Conservation (phyloP, 2,329 filamentous ascomycete species). For the Aspergillus latus region DNA sequence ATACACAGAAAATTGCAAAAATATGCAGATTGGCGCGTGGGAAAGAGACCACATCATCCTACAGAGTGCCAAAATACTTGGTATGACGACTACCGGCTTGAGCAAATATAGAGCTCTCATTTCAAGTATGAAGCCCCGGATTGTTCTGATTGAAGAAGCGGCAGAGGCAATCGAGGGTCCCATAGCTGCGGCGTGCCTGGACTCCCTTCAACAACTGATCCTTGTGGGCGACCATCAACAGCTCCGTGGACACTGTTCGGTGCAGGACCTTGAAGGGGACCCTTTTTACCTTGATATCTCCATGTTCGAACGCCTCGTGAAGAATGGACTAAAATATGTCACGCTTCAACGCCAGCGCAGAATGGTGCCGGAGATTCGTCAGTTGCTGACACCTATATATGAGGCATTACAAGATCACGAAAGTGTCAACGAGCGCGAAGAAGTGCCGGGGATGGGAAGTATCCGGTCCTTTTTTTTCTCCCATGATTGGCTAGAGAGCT, state of each 20-base stretch:
- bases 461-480: slow-evolving; percentile 62
- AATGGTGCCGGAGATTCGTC: slow-evolving; percentile 69
- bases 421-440: slow-evolving; percentile 54
- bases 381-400: slow-evolving; percentile 64
- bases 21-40: slow-evolving; percentile 59
- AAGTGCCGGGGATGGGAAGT: slow-evolving; percentile 63
- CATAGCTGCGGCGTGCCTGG: slow-evolving; percentile 59
- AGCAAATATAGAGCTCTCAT: slow-evolving; percentile 76
- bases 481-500: slow-evolving; percentile 65
- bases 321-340: slow-evolving; percentile 62
- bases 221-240: slow-evolving; percentile 81
- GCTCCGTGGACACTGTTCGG: slow-evolving; percentile 65
- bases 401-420: slow-evolving; percentile 57
- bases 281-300: slow-evolving; percentile 71
- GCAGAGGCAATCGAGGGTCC: slow-evolving; percentile 67
- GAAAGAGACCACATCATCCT: slow-evolving; percentile 62
- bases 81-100: slow-evolving; percentile 75
- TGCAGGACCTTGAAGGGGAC: slow-evolving; percentile 56
- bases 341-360: slow-evolving; percentile 68
- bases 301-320: slow-evolving; percentile 76
- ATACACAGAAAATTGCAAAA: slow-evolving; percentile 53
- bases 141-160: slow-evolving; percentile 76
- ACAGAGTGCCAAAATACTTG: slow-evolving; percentile 59
- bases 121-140: slow-evolving; percentile 62
- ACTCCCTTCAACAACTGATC: slow-evolving; percentile 64